Conservation (phyloP, 345 rosid genomes). For the Brassica juncea region DNA sequence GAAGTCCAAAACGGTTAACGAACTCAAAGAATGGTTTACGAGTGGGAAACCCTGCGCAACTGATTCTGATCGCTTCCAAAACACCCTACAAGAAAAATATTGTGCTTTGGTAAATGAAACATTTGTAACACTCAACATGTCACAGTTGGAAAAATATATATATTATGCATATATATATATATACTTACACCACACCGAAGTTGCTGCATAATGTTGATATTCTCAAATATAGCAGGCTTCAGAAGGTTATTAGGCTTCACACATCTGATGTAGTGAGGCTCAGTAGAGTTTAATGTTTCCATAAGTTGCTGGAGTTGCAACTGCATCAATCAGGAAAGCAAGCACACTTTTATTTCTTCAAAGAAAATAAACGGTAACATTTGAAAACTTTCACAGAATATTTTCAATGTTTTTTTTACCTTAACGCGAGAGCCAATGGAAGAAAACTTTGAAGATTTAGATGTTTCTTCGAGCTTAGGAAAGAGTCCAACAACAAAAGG, state of each 20-base stretch:
- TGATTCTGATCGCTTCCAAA: conserved; percentile 92
- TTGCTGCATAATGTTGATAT: conserved; percentile 94
- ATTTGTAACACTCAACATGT: neutral
- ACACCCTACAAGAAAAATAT: conserved; percentile 74
- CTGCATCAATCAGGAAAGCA: conserved; percentile 51
- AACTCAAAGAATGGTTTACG: conserved; percentile 91
- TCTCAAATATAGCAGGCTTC: conserved; percentile 93
- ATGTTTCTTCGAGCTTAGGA: conserved; percentile 83
- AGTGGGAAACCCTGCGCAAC: conserved; percentile 98
- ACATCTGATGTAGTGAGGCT: conserved; percentile 97
- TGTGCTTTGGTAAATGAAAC: neutral
- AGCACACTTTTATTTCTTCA: conserved; percentile 34
- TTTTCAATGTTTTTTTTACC: conserved; percentile 41
- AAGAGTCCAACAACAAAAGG: conserved; percentile 88
- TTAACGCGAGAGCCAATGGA: conserved; percentile 95
- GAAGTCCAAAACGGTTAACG: conserved; percentile 84
- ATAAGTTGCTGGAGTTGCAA: conserved; percentile 80
- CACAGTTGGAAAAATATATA: neutral
- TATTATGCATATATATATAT: neutral
- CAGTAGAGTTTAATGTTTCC: conserved; percentile 92
- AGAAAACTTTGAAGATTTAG: conserved; percentile 93
- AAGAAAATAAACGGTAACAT: neutral
- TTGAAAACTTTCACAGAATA: neutral
- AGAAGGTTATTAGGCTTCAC: conserved; percentile 93
- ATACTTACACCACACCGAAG: conserved; percentile 91